Base-by-base conservation (phyloP, 2,329 filamentous ascomycete species). In the Cercospora nicotianae region DNA sequence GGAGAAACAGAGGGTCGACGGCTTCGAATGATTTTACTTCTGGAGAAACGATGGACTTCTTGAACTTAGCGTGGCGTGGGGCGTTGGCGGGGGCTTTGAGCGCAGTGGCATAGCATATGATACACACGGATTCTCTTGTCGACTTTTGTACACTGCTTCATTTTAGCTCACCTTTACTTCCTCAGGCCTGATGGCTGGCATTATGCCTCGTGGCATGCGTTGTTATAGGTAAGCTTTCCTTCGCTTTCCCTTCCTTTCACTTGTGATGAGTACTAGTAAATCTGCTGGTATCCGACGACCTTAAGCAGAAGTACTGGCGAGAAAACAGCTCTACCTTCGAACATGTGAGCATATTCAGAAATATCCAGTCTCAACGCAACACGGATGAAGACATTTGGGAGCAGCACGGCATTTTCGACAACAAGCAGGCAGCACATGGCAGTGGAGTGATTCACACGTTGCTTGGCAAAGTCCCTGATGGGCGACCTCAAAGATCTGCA, bases 1-100 rank as follows among this genome's bases (percentile, higher is more conserved):
- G 53, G 71, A 72, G 42, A 70, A 66, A 48, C 68, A 55, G 48
- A 55, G 75, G 63, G 73, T 76, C 58, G 76, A 77, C 66, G 76
- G 76, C 7, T 77, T 77, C 61, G 75, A 77, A 67, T 77, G 66
- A 73, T 51, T 30, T 26, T n/a, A 42, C 23, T n/a, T 23, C 26
- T 18, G 7, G 33, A n/a, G 20, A 42, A 16, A 36, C n/a, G 30
- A 59, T 18, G 16, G 33, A 23, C 30, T 23, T 45, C 48, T 31
- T 64, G 51, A 48, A 20, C 31, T 64, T 58, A 64, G 62, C 62
- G 62, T 58, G 62, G 62, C 62, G 62, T 59, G 53, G 26, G 62
- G 62, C 51, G 62, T 64, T 64, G 23, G 20, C 8, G 33, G 42
- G 9, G 23, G 16, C 48, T 36, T 36, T 36, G 28, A 59, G 30